Percentiles rank a stretch among this genome's conserved stretches.
phyloP scores from a whole-genome alignment of 306 rosid species.

The Boehmeria nivea region DNA sequence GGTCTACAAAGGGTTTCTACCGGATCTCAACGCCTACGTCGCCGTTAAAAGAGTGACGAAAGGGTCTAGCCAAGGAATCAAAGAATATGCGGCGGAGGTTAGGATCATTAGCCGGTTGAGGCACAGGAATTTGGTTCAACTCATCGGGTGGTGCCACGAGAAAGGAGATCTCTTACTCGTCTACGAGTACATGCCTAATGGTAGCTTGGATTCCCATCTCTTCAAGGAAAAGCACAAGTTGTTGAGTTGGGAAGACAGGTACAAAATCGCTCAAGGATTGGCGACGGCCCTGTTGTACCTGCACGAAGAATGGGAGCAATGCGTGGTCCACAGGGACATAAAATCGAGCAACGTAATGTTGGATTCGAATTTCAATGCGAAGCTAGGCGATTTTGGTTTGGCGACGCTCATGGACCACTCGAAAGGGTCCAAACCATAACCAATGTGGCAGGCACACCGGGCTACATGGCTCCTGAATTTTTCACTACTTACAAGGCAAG shows the following conservation, averaged over 20 bases:
- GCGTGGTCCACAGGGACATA: conserved; percentile 7
- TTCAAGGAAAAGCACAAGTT: not conserved
- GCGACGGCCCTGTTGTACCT: conserved; percentile 4
- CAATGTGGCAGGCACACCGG: not conserved
- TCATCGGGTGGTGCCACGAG: conserved; percentile 12
- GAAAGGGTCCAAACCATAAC: conserved; percentile 4
- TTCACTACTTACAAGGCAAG: not conserved
- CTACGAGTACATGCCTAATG: conserved; percentile 13
- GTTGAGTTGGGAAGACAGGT: conserved; percentile 3
- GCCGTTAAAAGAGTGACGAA: conserved; percentile 2
- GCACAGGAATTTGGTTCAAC: conserved; percentile 14
- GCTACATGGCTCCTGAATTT: conserved; percentile 6
- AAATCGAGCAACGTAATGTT: conserved; percentile 11
- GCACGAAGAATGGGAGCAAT: conserved; percentile 13
- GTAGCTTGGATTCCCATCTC: conserved; percentile 2
- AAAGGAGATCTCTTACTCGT: conserved; percentile 3
- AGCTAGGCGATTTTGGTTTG: conserved; percentile 9
- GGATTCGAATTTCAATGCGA: conserved; percentile 10
- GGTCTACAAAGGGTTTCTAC: conserved; percentile 1
- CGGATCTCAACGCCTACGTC: not conserved
- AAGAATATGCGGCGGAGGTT: conserved; percentile 2
- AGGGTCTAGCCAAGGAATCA: not conserved
- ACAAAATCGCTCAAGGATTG: conserved; percentile 5
- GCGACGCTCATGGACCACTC: conserved; percentile 8
- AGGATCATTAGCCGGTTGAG: not conserved